Evolutionary conservation across 805 yeast genomes (phyloP).

Genomic region (Wickerhamomyces strasburgensis): DNA sequence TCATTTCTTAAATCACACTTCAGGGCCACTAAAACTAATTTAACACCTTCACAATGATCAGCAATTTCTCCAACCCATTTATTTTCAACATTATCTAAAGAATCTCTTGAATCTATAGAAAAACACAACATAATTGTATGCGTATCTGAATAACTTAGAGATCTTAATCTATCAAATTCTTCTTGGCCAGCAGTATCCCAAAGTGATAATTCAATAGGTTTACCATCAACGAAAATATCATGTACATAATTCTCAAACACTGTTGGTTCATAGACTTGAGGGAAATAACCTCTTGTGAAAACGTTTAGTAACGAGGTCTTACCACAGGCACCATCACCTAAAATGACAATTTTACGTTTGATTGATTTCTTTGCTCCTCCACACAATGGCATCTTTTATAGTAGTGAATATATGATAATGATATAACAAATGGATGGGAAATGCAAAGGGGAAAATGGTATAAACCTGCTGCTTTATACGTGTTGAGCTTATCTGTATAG

Average conservation of each 20-base stretch:
- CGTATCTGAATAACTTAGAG: slow-evolving; percentile 89
- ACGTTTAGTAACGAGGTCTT: slow-evolving; percentile 92
- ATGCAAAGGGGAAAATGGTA: too few species aligned
- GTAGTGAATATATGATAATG: too few species aligned
- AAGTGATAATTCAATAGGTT: slow-evolving; percentile 82
- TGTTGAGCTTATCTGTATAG: too few species aligned
- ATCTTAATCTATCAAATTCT: slow-evolving; percentile 91
- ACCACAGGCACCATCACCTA: slow-evolving; percentile 99
- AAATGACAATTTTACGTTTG: slow-evolving; percentile 86
- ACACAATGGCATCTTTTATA: slow-evolving; percentile 39
- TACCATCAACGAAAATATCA: slow-evolving; percentile 92
- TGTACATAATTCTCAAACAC: slow-evolving; percentile 97
- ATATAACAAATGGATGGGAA: too few species aligned
- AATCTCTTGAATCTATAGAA: slow-evolving; percentile 89
- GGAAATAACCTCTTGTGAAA: slow-evolving; percentile 95
- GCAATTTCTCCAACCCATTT: slow-evolving; percentile 97
- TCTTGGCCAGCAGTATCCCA: slow-evolving; percentile 99
- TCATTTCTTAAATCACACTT: slow-evolving; percentile 86
- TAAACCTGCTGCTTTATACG: too few species aligned
- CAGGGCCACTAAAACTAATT: slow-evolving; percentile 86
- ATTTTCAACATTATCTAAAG: slow-evolving; percentile 88
- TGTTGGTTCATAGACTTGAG: slow-evolving; percentile 97
- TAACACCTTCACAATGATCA: slow-evolving; percentile 96
- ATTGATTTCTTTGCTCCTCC: slow-evolving; percentile 50
- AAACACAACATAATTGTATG: slow-evolving; percentile 97